Evolutionary conservation across 768 basidiomycete species (phyloP), one percentile per base, ranked within the genome.

Genomic region (Gelatoporia subvermispora): DNA sequence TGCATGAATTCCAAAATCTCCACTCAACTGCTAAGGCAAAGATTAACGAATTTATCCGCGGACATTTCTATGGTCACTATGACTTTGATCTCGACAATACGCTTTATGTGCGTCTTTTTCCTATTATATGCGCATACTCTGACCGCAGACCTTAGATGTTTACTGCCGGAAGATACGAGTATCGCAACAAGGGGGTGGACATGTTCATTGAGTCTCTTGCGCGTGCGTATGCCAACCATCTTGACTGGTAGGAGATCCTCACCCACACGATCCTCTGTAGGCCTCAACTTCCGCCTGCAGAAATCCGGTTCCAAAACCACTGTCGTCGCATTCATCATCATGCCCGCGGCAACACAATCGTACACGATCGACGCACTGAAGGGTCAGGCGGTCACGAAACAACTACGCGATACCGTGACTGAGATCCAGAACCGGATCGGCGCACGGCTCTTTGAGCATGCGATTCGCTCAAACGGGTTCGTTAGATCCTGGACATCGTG

Each of bases 141-240:
- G 25, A 36, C 22, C 18, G 17, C 16, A 46, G 35, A 11, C 24
- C 38, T 16, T 63, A 96, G 89, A 84, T 97, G 80, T 99, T 99
- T 71, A 98, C 93, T 15, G 96, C 96, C n/a, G 96, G 96, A 36
- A 82, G 96, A 38, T 99, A 99, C 68, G 96, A 99, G 67, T 99
- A 96, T 68, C 79, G 96, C 36, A 99, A 99, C 75, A 99, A 99
- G 73, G 96, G 96, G 48, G 93, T 98, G 24, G 96, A 99, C 65
- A 96, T 99, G 95, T 99, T 97, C 66, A 95, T 99, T 57, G 96
- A 99, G 70, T 78, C 87, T 16, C 81, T 99, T 48, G 96, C 95
- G 23, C 90, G 95, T 82, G 55, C 40, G 78, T 67, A 18, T 39
- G 18, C 17, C 22, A 9, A 31, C n/a, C 8, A 1, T 16, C n/a